phyloP scores from a whole-genome alignment of 257 asterid genomes.

The Ligustrum vulgare region DNA sequence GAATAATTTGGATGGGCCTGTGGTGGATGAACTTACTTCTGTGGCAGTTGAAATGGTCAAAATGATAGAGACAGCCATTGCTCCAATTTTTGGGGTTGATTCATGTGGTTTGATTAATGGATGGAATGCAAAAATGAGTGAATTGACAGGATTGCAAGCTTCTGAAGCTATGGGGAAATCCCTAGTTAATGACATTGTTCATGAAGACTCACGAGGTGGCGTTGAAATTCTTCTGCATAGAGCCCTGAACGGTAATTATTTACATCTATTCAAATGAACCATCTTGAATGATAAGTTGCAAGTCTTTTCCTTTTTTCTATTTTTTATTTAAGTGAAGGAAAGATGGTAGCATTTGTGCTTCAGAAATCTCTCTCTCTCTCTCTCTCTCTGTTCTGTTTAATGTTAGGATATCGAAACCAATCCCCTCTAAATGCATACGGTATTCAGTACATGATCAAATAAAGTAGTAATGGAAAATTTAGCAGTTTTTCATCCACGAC shows the following conservation, averaged over 20 bases:
- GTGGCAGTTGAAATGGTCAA: conserved; percentile 62
- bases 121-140: conserved; percentile 64
- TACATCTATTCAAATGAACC: background rate
- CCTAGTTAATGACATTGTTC: conserved; percentile 43
- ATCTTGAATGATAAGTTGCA: background rate
- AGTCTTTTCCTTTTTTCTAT: background rate
- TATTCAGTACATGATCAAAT: background rate
- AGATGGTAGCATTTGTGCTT: background rate
- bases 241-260: conserved; percentile 56
- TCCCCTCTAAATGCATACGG: background rate
- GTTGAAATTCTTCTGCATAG: conserved; percentile 36
- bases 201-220: conserved; percentile 46
- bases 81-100: conserved; percentile 63
- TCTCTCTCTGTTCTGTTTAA: background rate
- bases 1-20: conserved; percentile 33
- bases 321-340: background rate
- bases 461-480: background rate
- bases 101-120: conserved; percentile 50
- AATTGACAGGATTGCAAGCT: conserved; percentile 53
- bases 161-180: conserved; percentile 58
- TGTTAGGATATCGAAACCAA: background rate
- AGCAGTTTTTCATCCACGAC: background rate
- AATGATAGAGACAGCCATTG: conserved; percentile 62
- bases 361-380: background rate
- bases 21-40: conserved; percentile 52